Evolutionary conservation across 495 filamentous ascomycete species (phyloP).

Genomic region (Lasiosphaeria hispida): DNA sequence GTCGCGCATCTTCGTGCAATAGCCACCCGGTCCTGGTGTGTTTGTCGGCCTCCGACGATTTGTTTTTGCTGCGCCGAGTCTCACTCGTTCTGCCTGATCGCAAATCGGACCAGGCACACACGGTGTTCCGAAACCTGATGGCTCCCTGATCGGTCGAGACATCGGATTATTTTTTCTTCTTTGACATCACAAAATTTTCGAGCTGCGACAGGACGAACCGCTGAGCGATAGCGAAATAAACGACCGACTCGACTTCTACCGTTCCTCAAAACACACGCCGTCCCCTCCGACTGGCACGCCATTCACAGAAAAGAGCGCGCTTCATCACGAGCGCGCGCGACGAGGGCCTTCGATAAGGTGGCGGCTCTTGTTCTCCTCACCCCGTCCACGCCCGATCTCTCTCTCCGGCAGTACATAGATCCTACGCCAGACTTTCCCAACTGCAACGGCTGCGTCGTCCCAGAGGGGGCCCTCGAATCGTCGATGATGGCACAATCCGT

Average conservation of each 20-base stretch:
- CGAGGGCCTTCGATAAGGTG: constrained; percentile 34
- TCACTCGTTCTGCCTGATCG: constrained; percentile 5
- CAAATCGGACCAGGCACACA: constrained; percentile 6
- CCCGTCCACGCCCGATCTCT: constrained; percentile 44
- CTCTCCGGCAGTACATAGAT: constrained; percentile 45
- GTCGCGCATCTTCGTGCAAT: not conserved
- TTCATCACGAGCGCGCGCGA: constrained; percentile 32
- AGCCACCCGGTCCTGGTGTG: not conserved
- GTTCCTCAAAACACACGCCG: not conserved
- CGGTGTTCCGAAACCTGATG: constrained; percentile 18
- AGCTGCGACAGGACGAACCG: not conserved
- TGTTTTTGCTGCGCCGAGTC: not conserved
- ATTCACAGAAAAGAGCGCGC: constrained; percentile 18
- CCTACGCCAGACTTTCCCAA: constrained; percentile 39
- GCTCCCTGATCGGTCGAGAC: constrained; percentile 9
- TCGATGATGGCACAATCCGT: constrained; percentile 84
- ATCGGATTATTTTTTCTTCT: constrained; percentile 14
- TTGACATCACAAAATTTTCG: constrained; percentile 18
- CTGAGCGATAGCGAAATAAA: constrained; percentile 8
- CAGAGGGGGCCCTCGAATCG: constrained; percentile 42
- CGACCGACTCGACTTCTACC: constrained; percentile 11
- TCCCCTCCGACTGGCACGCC: not conserved
- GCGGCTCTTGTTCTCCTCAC: constrained; percentile 47
- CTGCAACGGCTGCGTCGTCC: constrained; percentile 30
- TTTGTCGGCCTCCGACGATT: not conserved